Evolutionary conservation across 495 filamentous ascomycete genomes (phyloP).

Genomic region (Penicillium crystallinum): DNA sequence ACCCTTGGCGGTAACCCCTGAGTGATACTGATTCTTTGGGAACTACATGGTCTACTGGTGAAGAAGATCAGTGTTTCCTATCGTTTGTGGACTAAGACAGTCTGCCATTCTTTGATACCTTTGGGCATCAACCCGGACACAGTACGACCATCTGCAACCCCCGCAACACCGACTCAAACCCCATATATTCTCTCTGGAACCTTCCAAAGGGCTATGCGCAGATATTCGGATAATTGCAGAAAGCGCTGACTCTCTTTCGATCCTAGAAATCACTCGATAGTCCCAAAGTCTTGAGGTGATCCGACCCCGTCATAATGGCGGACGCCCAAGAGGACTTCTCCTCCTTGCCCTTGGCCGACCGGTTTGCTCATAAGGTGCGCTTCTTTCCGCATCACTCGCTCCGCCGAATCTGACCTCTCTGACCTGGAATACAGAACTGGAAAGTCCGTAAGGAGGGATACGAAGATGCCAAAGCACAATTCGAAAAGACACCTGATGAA

Average conservation of each 20-base stretch:
- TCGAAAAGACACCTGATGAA: constrained; percentile 82
- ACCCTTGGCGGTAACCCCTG: not conserved
- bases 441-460: constrained; percentile 96
- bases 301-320: constrained; percentile 35
- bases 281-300: not conserved
- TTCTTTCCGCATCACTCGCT: not conserved
- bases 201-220: not conserved
- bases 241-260: not conserved
- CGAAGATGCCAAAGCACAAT: constrained; percentile 83
- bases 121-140: constrained; percentile 21
- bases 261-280: not conserved
- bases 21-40: not conserved
- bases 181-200: not conserved
- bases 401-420: not conserved
- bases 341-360: constrained; percentile 71
- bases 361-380: constrained; percentile 81
- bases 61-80: not conserved
- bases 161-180: not conserved
- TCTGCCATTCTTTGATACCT: constrained; percentile 5
- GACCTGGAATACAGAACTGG: constrained; percentile 63
- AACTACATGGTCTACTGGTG: not conserved
- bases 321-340: constrained; percentile 76
- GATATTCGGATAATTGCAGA: not conserved
- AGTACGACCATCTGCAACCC: not conserved
- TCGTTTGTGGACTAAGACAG: constrained; percentile 9